Base-by-base conservation (phyloP, 2,329 filamentous ascomycete genomes). In the Trichophyton rubrum region DNA sequence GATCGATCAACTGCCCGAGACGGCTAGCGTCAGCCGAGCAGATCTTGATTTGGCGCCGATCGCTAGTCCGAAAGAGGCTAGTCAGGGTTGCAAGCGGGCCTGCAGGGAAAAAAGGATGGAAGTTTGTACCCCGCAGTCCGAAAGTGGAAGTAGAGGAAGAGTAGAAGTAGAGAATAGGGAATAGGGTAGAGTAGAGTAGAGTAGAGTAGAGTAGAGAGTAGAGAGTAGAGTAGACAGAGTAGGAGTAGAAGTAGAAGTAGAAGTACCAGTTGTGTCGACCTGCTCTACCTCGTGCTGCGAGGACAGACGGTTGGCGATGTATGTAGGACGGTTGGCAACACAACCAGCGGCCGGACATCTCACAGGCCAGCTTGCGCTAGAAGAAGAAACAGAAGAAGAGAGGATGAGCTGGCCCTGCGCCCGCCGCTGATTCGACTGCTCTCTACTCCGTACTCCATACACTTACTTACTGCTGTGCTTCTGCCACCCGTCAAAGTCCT, bases 21-120 rank as follows among this genome's bases (percentile, higher is more conserved):
- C 49, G 49, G 49, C 49, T 55, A 55, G 49, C 45, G 45, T 49
- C 45, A 27, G 2, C 45, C 45, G 49, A 4, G 33, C 27, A 55
- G 49, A 55, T 55, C 49, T 49, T 55, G 49, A 55, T 55, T 49
- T 49, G 45, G 13, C 13, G 49, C 7, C 13, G 49, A 55, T 55
- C 49, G 24, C 27, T 49, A 22, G 13, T 13, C 45, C 45, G 1
- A 15, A 49, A 20, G 13, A 15, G 22, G 45, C 33, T 38, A 38
- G 33, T 2, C 33, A 38, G 33, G 33, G 33, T 38, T 38, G 11
- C 27, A 30, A 30, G 27, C 27, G 27, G 27, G 6, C 11, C 11
- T 38, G 9, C 22, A 35, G 27, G 49, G 27, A n/a, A 24, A 24
- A 27, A 55, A 35, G 33, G 22, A 35, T n/a, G 13, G 49, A n/a